Percentiles rank a stretch among this genome's conserved stretches.
Evolutionary conservation across 768 basidiomycete genomes (phyloP).

Genomic region (Dendrothele bispora): DNA sequence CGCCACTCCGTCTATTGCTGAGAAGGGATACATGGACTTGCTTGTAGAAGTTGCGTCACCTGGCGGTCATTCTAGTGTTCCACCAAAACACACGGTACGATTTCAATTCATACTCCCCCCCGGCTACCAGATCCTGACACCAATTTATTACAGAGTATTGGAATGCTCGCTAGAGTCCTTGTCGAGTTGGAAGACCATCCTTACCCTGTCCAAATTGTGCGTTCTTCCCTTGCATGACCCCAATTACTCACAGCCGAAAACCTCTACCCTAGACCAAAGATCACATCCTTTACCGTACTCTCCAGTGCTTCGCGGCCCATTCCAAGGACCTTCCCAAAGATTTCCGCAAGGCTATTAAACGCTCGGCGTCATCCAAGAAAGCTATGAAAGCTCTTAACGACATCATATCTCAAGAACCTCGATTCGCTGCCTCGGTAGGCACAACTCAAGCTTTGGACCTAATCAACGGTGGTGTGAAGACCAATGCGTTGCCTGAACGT

Average conservation of each 20-base stretch:
- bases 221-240: not conserved
- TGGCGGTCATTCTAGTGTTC: slow-evolving; percentile 68
- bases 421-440: slow-evolving; percentile 31
- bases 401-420: slow-evolving; percentile 22
- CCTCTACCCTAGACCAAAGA: slow-evolving; percentile 28
- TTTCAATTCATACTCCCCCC: not conserved
- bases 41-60: slow-evolving; percentile 45
- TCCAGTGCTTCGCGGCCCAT: slow-evolving; percentile 53
- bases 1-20: slow-evolving; percentile 45
- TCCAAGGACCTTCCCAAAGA: slow-evolving; percentile 38
- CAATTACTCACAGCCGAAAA: too few relatives aligned
- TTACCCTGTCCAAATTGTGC: slow-evolving; percentile 34
- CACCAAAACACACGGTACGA: slow-evolving; percentile 57
- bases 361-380: slow-evolving; percentile 33
- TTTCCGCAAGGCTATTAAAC: slow-evolving; percentile 32
- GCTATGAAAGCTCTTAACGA: slow-evolving; percentile 42
- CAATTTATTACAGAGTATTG: slow-evolving; percentile 41
- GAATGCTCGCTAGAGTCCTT: slow-evolving; percentile 55
- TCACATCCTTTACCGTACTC: slow-evolving; percentile 40
- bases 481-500: slow-evolving; percentile 61
- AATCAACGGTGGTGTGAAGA: slow-evolving; percentile 42
- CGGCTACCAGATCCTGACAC: slow-evolving; percentile 1
- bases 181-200: slow-evolving; percentile 48
- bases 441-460: slow-evolving; percentile 65
- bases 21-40: slow-evolving; percentile 52